Evolutionary conservation across 768 basidiomycete species (phyloP).

Genomic region (Dioszegia hungarica): DNA sequence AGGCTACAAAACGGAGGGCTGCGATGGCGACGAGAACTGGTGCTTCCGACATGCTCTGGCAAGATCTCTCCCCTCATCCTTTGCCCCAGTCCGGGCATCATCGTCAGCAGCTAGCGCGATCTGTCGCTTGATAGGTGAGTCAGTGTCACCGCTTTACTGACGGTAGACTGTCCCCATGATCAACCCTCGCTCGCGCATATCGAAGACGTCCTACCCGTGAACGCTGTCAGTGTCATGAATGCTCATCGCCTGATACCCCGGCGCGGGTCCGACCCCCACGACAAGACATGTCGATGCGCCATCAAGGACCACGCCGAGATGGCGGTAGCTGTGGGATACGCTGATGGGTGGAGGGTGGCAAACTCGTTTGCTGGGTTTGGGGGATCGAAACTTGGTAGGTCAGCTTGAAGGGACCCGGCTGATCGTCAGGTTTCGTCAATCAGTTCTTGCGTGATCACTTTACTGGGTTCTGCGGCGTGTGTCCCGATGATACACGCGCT

Average conservation of each 20-base stretch:
- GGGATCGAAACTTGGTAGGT: slow-evolving; percentile 37
- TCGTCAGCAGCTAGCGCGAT: not conserved
- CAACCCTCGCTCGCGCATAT: not conserved
- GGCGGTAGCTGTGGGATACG: slow-evolving; percentile 55
- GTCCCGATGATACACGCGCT: not conserved
- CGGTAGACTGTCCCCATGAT: slow-evolving; percentile 1
- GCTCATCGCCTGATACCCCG: slow-evolving; percentile 4
- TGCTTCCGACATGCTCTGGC: slow-evolving; percentile 53
- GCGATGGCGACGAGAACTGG: slow-evolving; percentile 61
- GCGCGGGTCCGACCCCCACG: not conserved
- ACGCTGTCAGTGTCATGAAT: not conserved
- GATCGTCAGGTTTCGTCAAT: not conserved
- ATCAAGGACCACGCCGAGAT: slow-evolving; percentile 12
- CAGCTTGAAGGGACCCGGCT: not conserved
- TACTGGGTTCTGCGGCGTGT: not conserved
- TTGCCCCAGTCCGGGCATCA: not conserved
- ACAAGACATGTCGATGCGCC: not conserved
- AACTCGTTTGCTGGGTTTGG: slow-evolving; percentile 56
- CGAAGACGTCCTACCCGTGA: not conserved
- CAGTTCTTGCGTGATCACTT: slow-evolving; percentile 5
- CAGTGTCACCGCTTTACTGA: too few relatives aligned
- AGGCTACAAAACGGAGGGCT: slow-evolving; percentile 64
- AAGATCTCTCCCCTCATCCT: not conserved
- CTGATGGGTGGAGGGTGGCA: slow-evolving; percentile 59
- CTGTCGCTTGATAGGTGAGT: slow-evolving; percentile 4